Base-by-base conservation (phyloP, 208 protist species). In the Leishmania turanica region DNA sequence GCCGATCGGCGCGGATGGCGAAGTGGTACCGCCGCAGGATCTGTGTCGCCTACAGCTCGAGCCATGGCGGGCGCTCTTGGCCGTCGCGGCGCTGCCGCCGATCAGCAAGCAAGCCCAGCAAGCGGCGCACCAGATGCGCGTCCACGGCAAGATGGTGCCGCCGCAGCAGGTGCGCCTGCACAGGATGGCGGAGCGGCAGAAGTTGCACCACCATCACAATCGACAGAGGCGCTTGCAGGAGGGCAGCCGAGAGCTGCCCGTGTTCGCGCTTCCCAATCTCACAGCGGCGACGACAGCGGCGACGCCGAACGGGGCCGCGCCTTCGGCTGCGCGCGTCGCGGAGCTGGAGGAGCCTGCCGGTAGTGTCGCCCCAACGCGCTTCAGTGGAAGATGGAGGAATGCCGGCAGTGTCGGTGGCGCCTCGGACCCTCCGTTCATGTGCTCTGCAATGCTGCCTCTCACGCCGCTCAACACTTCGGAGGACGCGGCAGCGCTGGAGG, bases 1-100 rank as follows among this genome's bases (percentile, higher is more conserved):
- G 17, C 76, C 76, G 45, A 53, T 70, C 5, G 51, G 49, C 34
- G 49, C 45, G 24, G 76, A 79, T 40, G 76, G 76, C 3, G 24
- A 47, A 68, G 62, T 17, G 11, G 21, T 79, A 3, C 62, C 76
- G 37, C 45, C 0, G 13, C 37, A 79, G 11, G 62, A 79, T 49
- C 51, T 85, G 49, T 82, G 56, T 70, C 37, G 75, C n/a, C 47
- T 86, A 15, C 70, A 66, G 8, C 73, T 79, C 47, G 82, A 86
- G 31, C 82, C 82, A 15, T 82, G 82, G 82, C 82, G 82, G 7
- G 78, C 42, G 31, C 34, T 86, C 3, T 86, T 69, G 17, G 34
- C 58, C 27, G 27, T 37, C 7, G n/a, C 79, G 27, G 74, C 66
- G 24, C 49, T 86, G 17, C 82, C 78, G 13, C 82, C 82, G 17